A percentile compares a stretch with the other conserved stretches of the same genome.
phyloP scores from a whole-genome alignment of 108 stramenopile species.

The Schizochytrium sp. region DNA sequence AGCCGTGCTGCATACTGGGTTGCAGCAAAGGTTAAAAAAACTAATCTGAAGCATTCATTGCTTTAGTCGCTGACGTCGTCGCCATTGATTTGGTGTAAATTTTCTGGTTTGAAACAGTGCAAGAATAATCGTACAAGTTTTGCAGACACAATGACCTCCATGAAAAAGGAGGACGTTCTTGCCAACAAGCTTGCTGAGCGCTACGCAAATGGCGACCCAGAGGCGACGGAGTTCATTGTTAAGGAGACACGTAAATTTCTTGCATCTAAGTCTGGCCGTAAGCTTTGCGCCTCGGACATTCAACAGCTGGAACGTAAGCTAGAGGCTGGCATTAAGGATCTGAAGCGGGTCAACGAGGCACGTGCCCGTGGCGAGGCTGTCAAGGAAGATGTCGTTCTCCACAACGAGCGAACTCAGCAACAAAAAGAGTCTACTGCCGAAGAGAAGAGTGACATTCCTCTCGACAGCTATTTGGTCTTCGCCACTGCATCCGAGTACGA shows the following conservation, averaged over 20 bases:
- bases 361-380: conserved; percentile 18
- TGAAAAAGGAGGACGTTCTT: conserved; percentile 47
- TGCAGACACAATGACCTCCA: background rate
- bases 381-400: conserved; percentile 35
- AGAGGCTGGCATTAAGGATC: conserved; percentile 42
- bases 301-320: conserved; percentile 49
- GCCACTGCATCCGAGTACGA: conserved; percentile 20
- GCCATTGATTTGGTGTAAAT: too few species aligned
- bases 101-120: background rate
- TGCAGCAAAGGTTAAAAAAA: too few species aligned
- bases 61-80: too few species aligned
- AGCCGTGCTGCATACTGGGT: too few species aligned
- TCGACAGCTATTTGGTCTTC: conserved; percentile 55
- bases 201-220: conserved; percentile 37
- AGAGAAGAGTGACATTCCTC: conserved; percentile 30
- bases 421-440: too few species aligned
- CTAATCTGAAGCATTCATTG: too few species aligned
- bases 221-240: conserved; percentile 14
- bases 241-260: conserved; percentile 15
- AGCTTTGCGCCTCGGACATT: conserved; percentile 53
- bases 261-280: conserved; percentile 2
- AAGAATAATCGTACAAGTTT: background rate
- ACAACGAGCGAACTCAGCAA: conserved; percentile 14
- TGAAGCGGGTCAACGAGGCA: conserved; percentile 48
- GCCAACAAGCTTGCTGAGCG: conserved; percentile 55